These are phyloP conservation scores for Pythium scleroteichum DNA, from an alignment of 352 stramenopile genomes.

Conservation along the genomic window DNA sequence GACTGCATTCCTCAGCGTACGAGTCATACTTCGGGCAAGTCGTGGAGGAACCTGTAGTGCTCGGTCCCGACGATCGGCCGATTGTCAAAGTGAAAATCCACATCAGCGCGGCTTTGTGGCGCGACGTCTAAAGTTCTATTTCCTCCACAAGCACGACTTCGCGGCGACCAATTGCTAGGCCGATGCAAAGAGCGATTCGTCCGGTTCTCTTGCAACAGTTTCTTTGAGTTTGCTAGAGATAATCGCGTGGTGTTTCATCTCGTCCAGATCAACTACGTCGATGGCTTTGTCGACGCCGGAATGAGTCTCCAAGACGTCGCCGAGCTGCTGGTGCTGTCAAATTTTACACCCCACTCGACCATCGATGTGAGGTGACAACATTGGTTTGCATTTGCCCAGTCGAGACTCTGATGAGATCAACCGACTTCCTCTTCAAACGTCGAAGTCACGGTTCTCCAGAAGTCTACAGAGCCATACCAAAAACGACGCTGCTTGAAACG, in stretches of 20 bases:
- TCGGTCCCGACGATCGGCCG: not conserved
- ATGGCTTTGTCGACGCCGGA: constrained; percentile 5
- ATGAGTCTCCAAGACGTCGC: not conserved
- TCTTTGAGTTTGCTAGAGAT: constrained; percentile 12
- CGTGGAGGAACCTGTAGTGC: not conserved
- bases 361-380: not conserved
- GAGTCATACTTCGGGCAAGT: not conserved
- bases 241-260: constrained; percentile 6
- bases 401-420: no score
- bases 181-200: not conserved
- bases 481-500: no score
- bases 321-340: constrained; percentile 9
- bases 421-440: no score
- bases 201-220: constrained; percentile 3
- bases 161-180: not conserved
- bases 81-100: not conserved
- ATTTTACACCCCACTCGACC: not conserved
- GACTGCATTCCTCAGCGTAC: no score
- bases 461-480: no score
- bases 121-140: not conserved
- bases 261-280: constrained; percentile 17
- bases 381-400: not conserved
- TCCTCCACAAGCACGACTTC: not conserved
- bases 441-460: no score
- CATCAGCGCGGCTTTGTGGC: not conserved